Conservation (phyloP, 1,284 basidiomycete species). For the Bjerkandera adusta region DNA sequence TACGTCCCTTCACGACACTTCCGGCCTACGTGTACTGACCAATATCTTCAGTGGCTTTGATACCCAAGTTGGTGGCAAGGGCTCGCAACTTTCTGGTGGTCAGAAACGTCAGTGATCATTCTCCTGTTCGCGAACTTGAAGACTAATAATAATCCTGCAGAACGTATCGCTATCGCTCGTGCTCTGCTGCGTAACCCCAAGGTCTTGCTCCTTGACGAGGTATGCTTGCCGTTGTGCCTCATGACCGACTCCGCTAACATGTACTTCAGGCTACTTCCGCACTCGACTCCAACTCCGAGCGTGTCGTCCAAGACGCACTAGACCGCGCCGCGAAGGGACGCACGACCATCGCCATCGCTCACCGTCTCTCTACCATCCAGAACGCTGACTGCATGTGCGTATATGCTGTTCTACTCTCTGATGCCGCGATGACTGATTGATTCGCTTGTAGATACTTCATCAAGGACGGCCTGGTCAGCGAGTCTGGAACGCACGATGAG, state of each 20-base stretch:
- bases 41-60: slow-evolving; percentile 67
- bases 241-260: neutral
- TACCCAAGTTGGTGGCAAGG: slow-evolving; percentile 92
- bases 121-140: neutral
- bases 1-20: slow-evolving; percentile 33
- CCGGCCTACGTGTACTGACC: neutral
- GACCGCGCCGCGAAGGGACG: slow-evolving; percentile 89
- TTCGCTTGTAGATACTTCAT: slow-evolving; percentile 79
- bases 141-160: slow-evolving; percentile 32
- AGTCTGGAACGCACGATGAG: slow-evolving; percentile 87
- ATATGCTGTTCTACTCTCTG: slow-evolving; percentile 3
- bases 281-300: slow-evolving; percentile 90
- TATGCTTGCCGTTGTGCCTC: neutral
- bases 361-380: slow-evolving; percentile 91
- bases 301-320: slow-evolving; percentile 90
- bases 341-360: slow-evolving; percentile 92
- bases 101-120: slow-evolving; percentile 70
- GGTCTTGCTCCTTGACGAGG: slow-evolving; percentile 75
- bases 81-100: slow-evolving; percentile 89
- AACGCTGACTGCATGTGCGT: slow-evolving; percentile 89
- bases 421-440: neutral
- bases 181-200: slow-evolving; percentile 93
- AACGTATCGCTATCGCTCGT: slow-evolving; percentile 96
- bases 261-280: slow-evolving; percentile 90
- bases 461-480: slow-evolving; percentile 82